These are phyloP conservation scores for Ailanthus altissimus DNA, from an alignment of 345 rosid genomes.

Conservation along the genomic window DNA sequence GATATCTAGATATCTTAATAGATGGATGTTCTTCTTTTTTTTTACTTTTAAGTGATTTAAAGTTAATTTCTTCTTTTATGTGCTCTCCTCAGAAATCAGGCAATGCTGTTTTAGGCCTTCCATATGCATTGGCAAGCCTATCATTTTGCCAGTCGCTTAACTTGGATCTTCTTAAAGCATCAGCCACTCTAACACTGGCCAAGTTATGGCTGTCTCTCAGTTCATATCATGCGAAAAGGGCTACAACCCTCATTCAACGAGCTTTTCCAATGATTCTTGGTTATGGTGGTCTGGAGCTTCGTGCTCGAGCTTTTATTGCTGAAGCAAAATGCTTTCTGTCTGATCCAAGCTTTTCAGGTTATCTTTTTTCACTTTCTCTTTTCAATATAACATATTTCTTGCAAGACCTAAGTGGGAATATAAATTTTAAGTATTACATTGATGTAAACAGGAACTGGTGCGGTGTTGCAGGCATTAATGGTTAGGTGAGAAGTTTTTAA, in stretches of 20 bases:
- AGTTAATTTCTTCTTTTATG: constrained; percentile 12
- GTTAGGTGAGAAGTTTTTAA: too few relatives aligned
- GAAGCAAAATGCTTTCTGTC: constrained; percentile 90
- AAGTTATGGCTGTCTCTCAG: constrained; percentile 92
- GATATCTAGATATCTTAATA: too few relatives aligned
- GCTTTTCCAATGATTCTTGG: constrained; percentile 91
- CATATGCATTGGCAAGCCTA: constrained; percentile 90
- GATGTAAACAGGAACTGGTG: not conserved
- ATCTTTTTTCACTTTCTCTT: not conserved
- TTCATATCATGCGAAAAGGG: constrained; percentile 79
- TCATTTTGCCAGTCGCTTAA: constrained; percentile 94
- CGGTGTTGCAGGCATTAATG: too few relatives aligned
- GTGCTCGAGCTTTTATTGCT: constrained; percentile 83
- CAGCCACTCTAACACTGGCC: constrained; percentile 87
- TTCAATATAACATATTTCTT: not conserved
- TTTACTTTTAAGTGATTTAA: not conserved
- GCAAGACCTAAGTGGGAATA: not conserved
- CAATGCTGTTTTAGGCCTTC: constrained; percentile 91
- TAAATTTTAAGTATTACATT: not conserved
- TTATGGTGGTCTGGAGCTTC: constrained; percentile 93
- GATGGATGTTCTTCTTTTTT: not conserved
- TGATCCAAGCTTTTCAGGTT: constrained; percentile 86
- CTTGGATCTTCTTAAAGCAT: constrained; percentile 95
- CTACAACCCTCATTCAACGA: constrained; percentile 65
- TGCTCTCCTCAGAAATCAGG: constrained; percentile 76